These are phyloP conservation scores for Leishmania martiniquensis DNA, from an alignment of 208 protist genomes.

Conservation along the genomic window DNA sequence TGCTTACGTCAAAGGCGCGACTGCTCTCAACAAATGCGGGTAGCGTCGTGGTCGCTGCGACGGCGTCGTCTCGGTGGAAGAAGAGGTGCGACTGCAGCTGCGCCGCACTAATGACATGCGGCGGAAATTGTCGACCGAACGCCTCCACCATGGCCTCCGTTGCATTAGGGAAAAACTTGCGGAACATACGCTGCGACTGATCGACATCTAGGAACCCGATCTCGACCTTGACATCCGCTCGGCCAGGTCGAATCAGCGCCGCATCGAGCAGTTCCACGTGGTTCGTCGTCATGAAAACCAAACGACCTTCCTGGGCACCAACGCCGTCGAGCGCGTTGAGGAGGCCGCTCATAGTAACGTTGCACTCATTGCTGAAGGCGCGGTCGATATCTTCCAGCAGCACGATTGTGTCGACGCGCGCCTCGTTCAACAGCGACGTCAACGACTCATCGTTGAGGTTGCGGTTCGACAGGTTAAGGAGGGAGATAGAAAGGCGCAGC, in stretches of 20 bases:
- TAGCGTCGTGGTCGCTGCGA: constrained; percentile 48
- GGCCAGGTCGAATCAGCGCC: constrained; percentile 95
- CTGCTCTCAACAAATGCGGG: constrained; percentile 45
- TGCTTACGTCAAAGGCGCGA: constrained; percentile 52
- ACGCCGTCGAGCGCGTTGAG: constrained; percentile 97
- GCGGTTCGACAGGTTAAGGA: constrained; percentile 92
- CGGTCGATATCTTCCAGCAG: constrained; percentile 97
- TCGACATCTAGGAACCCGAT: constrained; percentile 67
- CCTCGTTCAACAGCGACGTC: constrained; percentile 83
- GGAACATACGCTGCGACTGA: constrained; percentile 86
- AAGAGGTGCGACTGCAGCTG: constrained; percentile 95
- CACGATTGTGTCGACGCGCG: constrained; percentile 87
- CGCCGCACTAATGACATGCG: constrained; percentile 76
- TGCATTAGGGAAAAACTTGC: constrained; percentile 82
- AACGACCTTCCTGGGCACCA: constrained; percentile 92
- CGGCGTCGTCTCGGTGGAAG: constrained; percentile 78
- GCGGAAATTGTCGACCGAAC: constrained; percentile 49
- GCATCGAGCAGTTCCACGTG: constrained; percentile 94
- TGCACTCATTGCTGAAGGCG: constrained; percentile 88
- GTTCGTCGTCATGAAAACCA: constrained; percentile 99
- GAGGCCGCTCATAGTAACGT: constrained; percentile 94
- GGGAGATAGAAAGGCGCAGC: constrained; percentile 92
- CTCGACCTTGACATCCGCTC: constrained; percentile 93
- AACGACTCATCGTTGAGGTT: constrained; percentile 90
- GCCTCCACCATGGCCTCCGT: constrained; percentile 30